Percentiles rank a stretch among this genome's conserved stretches.
Evolutionary conservation across 2,329 filamentous ascomycete genomes (phyloP).

Genomic region (Neurospora crassa): DNA sequence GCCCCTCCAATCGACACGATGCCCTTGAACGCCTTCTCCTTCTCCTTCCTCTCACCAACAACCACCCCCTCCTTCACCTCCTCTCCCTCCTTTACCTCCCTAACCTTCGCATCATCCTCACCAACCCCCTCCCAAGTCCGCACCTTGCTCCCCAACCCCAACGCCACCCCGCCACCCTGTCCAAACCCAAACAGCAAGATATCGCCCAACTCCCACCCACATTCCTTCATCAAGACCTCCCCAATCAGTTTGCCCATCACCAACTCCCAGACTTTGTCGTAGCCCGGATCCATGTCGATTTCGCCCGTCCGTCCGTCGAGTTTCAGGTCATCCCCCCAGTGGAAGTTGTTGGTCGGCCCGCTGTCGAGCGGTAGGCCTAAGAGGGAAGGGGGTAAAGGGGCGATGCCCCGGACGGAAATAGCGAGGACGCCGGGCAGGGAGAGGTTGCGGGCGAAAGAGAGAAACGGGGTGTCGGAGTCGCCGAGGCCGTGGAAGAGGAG

Average conservation of each 20-base stretch:
- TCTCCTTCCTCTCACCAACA: not conserved
- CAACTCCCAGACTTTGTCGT: slow-evolving; percentile 35
- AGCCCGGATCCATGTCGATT: slow-evolving; percentile 54
- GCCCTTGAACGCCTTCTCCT: slow-evolving; percentile 31
- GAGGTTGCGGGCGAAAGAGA: slow-evolving; percentile 57
- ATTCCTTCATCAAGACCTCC: slow-evolving; percentile 40
- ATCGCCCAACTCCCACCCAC: slow-evolving; percentile 50
- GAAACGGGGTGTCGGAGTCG: slow-evolving; percentile 62
- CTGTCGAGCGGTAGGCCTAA: slow-evolving; percentile 32
- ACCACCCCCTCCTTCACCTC: slow-evolving; percentile 8
- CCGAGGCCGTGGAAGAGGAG: slow-evolving; percentile 79
- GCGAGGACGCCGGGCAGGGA: slow-evolving; percentile 68
- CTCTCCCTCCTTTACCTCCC: slow-evolving; percentile 11
- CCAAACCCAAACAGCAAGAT: slow-evolving; percentile 58
- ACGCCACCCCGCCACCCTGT: slow-evolving; percentile 54
- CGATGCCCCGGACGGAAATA: slow-evolving; percentile 64
- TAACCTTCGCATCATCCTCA: not conserved
- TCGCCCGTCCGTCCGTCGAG: slow-evolving; percentile 41
- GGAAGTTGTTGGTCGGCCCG: slow-evolving; percentile 31
- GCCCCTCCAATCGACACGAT: slow-evolving; percentile 41
- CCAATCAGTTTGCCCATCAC: slow-evolving; percentile 43
- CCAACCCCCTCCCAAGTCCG: not conserved
- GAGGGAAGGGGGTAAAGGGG: slow-evolving; percentile 58
- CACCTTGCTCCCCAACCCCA: slow-evolving; percentile 23
- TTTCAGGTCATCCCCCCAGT: slow-evolving; percentile 60